Evolutionary conservation across 495 filamentous ascomycete species (phyloP).

Genomic region (Aspergillus cavernicola): DNA sequence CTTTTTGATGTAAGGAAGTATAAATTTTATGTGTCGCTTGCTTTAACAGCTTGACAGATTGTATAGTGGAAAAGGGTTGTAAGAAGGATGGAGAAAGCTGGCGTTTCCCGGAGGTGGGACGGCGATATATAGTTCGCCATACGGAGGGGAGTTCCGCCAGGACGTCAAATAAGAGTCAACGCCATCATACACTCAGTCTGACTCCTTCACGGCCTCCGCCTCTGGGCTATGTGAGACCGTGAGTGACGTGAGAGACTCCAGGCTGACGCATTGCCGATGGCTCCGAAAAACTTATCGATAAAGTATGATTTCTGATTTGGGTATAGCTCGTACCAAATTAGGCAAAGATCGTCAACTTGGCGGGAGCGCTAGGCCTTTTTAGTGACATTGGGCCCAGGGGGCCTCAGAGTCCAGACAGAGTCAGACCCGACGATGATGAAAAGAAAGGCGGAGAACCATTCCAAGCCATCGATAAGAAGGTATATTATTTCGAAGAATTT

Average conservation of each 20-base stretch:
- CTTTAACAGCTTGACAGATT: background rate
- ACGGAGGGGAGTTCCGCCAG: background rate
- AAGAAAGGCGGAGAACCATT: background rate
- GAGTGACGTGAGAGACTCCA: slow-evolving; percentile 32
- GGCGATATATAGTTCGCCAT: background rate
- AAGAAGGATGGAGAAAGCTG: background rate
- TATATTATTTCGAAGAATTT: too few species aligned
- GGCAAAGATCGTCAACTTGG: slow-evolving; percentile 14
- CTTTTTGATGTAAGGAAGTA: background rate
- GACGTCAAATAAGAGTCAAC: background rate
- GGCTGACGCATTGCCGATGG: slow-evolving; percentile 28
- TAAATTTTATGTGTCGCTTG: background rate
- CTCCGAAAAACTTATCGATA: slow-evolving; percentile 21
- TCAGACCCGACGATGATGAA: background rate
- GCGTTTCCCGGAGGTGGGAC: background rate
- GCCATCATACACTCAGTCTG: background rate
- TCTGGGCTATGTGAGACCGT: slow-evolving; percentile 9
- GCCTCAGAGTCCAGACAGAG: background rate
- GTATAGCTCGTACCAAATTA: background rate
- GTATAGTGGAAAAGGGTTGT: background rate
- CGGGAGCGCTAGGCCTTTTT: slow-evolving; percentile 19
- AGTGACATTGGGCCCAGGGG: slow-evolving; percentile 16
- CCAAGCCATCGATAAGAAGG: background rate
- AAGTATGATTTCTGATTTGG: slow-evolving; percentile 2
- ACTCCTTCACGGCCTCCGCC: background rate